Evolutionary conservation across 768 basidiomycete species (phyloP).

Genomic region (Xerocomus brunneocitrinus): DNA sequence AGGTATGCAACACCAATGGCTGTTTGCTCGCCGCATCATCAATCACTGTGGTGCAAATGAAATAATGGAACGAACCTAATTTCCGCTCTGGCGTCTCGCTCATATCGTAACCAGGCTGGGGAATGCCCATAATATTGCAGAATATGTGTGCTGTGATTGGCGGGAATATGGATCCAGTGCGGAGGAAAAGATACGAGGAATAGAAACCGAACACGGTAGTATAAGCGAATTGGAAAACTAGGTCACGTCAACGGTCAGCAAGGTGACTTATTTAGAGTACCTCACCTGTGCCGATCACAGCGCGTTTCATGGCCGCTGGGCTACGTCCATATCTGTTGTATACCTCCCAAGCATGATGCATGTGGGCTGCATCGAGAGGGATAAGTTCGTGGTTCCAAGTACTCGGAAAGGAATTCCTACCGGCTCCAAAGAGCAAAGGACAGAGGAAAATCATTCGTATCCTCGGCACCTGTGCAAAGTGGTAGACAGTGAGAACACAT

Average conservation of each 20-base stretch:
- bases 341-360: slow-evolving; percentile 88
- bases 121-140: slow-evolving; percentile 94
- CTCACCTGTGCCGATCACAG: slow-evolving; percentile 54
- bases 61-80: slow-evolving; percentile 39
- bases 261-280: neutral
- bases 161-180: slow-evolving; percentile 78
- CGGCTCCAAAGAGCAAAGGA: slow-evolving; percentile 85
- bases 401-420: slow-evolving; percentile 38
- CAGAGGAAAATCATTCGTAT: slow-evolving; percentile 68
- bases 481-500: slow-evolving; percentile 71
- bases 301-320: slow-evolving; percentile 54
- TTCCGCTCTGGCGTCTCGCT: slow-evolving; percentile 46
- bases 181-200: slow-evolving; percentile 79
- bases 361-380: slow-evolving; percentile 57
- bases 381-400: slow-evolving; percentile 5
- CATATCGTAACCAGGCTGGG: slow-evolving; percentile 58
- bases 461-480: slow-evolving; percentile 55
- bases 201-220: slow-evolving; percentile 93
- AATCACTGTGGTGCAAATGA: slow-evolving; percentile 6
- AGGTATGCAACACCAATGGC: slow-evolving; percentile 54
- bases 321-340: slow-evolving; percentile 75
- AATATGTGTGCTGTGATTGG: slow-evolving; percentile 80
- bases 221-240: slow-evolving; percentile 86
- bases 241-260: slow-evolving; percentile 10
- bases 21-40: slow-evolving; percentile 26